These are phyloP conservation scores for Rutstroemia sp. DNA, from an alignment of 2,329 filamentous ascomycete species.

Conservation along the genomic window DNA sequence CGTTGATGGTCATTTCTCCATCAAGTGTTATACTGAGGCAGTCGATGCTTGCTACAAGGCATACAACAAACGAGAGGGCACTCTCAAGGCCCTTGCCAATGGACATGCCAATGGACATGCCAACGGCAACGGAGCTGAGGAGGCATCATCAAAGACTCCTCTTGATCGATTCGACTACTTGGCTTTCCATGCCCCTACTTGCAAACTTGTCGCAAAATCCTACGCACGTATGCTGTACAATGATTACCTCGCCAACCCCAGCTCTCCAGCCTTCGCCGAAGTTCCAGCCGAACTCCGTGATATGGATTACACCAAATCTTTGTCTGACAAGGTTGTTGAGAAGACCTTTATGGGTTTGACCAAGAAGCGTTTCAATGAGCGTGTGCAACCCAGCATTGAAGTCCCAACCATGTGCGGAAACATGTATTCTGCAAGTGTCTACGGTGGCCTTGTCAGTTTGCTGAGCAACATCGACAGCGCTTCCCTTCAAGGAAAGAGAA, in stretches of 20 bases:
- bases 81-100: conserved; percentile 43
- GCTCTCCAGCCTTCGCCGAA: conserved; percentile 61
- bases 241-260: conserved; percentile 68
- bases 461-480: conserved; percentile 51
- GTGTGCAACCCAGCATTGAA: conserved; percentile 65
- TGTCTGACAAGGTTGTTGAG: conserved; percentile 76
- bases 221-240: conserved; percentile 81
- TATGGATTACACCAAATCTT: conserved; percentile 70
- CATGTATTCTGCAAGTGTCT: conserved; percentile 56
- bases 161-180: conserved; percentile 81
- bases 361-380: conserved; percentile 78
- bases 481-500: conserved; percentile 44
- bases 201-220: conserved; percentile 82
- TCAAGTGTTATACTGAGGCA: conserved; percentile 75
- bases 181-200: conserved; percentile 76
- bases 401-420: conserved; percentile 68
- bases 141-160: conserved; percentile 44
- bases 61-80: conserved; percentile 67
- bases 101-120: too few species aligned
- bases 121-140: conserved; percentile 39
- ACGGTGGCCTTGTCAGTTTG: conserved; percentile 46
- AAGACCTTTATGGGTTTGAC: conserved; percentile 79
- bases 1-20: conserved; percentile 76
- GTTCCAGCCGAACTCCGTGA: conserved; percentile 70
- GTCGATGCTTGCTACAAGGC: conserved; percentile 76